Conservation (phyloP, 2,329 filamentous ascomycete species). For the Apiospora sp. region DNA sequence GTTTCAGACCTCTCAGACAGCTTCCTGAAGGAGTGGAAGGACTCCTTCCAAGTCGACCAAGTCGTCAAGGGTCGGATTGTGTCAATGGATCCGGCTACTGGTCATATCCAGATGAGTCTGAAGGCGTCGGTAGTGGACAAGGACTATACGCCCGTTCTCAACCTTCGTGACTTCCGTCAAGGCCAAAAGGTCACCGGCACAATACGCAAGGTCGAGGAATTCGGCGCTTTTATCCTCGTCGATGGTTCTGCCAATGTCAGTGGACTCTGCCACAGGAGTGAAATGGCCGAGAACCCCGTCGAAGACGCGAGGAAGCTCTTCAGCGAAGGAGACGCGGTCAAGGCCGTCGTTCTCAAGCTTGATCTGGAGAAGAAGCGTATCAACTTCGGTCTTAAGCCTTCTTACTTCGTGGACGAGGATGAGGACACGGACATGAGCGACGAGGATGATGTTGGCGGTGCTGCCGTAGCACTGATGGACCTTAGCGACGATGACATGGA, state of each 20-base stretch:
- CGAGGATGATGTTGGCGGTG: constrained; percentile 44
- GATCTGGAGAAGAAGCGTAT: constrained; percentile 79
- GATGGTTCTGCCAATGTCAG: constrained; percentile 89
- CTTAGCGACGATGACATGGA: constrained; percentile 57
- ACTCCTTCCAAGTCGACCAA: constrained; percentile 85
- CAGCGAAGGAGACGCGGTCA: constrained; percentile 89
- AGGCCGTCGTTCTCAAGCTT: constrained; percentile 85
- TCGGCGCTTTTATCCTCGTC: constrained; percentile 91
- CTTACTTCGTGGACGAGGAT: constrained; percentile 78
- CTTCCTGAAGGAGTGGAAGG: constrained; percentile 96
- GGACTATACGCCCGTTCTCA: constrained; percentile 76
- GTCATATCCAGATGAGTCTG: constrained; percentile 84
- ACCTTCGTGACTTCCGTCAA: constrained; percentile 77
- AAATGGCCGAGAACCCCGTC: constrained; percentile 87
- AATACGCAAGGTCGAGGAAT: constrained; percentile 92
- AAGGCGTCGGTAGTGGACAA: constrained; percentile 86
- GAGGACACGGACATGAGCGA: constrained; percentile 61
- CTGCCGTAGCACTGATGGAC: constrained; percentile 46
- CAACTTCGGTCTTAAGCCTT: constrained; percentile 91
- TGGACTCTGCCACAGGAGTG: constrained; percentile 88
- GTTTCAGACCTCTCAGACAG: constrained; percentile 89
- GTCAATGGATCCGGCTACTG: constrained; percentile 70
- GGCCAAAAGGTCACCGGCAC: constrained; percentile 89
- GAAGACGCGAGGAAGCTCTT: constrained; percentile 90
- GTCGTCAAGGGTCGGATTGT: constrained; percentile 88